Conservation (phyloP, 371 early-diverging fungal genomes). For the Synchytrium microbalum region DNA sequence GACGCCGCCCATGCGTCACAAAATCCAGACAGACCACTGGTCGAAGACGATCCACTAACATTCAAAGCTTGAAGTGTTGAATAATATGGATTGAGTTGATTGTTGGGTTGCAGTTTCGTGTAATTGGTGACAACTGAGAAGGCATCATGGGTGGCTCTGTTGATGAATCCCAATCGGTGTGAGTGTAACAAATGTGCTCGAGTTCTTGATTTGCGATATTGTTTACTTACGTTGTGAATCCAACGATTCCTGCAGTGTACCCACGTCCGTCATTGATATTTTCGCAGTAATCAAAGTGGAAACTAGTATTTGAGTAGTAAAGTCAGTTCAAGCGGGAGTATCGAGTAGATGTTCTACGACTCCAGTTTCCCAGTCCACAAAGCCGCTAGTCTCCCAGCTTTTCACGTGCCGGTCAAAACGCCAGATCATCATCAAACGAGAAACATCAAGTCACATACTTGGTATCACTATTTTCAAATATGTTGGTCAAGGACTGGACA, state of each 20-base stretch:
- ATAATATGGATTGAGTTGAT: constrained; percentile 21
- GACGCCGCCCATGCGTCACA: constrained; percentile 25
- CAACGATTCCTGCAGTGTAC: constrained; percentile 26
- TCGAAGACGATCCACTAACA: constrained; percentile 11
- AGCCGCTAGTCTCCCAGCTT: too few relatives aligned
- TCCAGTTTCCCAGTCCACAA: too few relatives aligned
- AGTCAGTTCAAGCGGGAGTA: not conserved
- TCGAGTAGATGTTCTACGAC: not conserved
- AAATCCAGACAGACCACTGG: constrained; percentile 23
- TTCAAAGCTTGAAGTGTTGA: constrained; percentile 17
- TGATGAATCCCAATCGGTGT: not conserved
- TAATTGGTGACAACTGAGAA: constrained; percentile 25
- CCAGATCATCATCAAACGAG: too few relatives aligned
- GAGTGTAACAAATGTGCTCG: not conserved
- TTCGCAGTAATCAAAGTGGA: constrained; percentile 40
- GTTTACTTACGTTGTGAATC: constrained; percentile 29
- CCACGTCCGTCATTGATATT: constrained; percentile 32
- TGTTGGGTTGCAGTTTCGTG: constrained; percentile 13
- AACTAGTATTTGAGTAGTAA: constrained; percentile 1
- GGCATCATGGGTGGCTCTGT: constrained; percentile 28
- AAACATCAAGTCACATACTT: not conserved
- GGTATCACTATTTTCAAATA: not conserved
- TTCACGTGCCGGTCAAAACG: too few relatives aligned
- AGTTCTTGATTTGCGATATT: not conserved
- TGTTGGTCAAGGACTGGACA: not conserved